Percentiles rank a stretch among this genome's conserved stretches.
Evolutionary conservation across 345 rosid species (phyloP).

Genomic region (Moricandia arvensis): DNA sequence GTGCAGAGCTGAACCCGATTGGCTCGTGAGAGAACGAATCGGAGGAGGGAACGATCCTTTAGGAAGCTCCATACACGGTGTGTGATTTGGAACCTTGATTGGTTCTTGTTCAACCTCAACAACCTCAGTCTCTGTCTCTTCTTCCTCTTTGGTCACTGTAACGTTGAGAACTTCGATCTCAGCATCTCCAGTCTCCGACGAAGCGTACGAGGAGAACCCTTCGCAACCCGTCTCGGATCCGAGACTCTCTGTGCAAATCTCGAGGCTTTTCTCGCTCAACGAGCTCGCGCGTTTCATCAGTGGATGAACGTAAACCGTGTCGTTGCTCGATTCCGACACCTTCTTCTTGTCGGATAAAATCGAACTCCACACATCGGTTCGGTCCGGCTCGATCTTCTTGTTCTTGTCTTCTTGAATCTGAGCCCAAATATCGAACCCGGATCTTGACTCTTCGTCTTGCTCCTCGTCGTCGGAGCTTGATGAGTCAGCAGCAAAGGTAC

Average conservation of each 20-base stretch:
- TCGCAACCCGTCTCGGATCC: constrained; percentile 98
- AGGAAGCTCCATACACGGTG: constrained; percentile 21
- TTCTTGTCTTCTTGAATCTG: constrained; percentile 45
- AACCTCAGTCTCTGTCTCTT: constrained; percentile 3
- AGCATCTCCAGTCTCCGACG: constrained; percentile 54
- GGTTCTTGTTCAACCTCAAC: constrained; percentile 29
- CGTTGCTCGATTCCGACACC: constrained; percentile 39
- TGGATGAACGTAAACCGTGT: constrained; percentile 81
- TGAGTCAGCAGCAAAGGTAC: constrained; percentile 36
- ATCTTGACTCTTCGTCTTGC: constrained; percentile 20
- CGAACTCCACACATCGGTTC: constrained; percentile 62
- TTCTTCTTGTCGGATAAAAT: constrained; percentile 53
- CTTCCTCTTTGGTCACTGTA: constrained; percentile 10
- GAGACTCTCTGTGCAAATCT: constrained; percentile 95
- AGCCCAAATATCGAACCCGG: constrained; percentile 52
- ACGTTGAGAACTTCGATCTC: constrained; percentile 25
- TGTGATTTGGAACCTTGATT: constrained; percentile 20
- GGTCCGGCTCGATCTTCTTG: constrained; percentile 34
- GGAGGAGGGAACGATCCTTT: constrained; percentile 73
- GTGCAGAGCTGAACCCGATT: constrained; percentile 54
- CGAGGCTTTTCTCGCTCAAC: constrained; percentile 70
- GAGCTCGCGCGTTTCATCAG: constrained; percentile 57
- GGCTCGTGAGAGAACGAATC: constrained; percentile 59
- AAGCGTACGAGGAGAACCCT: constrained; percentile 60
- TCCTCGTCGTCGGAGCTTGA: constrained; percentile 26